A percentile compares a stretch with the other conserved stretches of the same genome.
Evolutionary conservation across 768 basidiomycete genomes (phyloP).

Genomic region (Pulveroboletus sp.): DNA sequence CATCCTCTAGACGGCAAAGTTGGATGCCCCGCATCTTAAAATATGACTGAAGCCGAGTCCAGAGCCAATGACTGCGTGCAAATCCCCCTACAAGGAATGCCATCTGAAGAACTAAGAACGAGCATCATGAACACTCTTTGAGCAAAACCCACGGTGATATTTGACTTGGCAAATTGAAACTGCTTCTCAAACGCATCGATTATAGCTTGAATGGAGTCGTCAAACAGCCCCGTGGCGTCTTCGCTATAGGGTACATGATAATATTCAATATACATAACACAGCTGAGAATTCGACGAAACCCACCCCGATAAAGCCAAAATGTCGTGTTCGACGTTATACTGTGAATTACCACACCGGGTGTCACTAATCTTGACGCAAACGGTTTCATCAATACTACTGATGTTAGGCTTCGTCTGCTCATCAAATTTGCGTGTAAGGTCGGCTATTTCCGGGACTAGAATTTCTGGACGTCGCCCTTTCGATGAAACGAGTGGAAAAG

Average conservation of each 20-base stretch:
- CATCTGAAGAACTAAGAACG: neutral
- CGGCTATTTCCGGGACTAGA: conserved; percentile 1
- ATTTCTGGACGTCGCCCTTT: conserved; percentile 39
- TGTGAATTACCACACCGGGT: neutral
- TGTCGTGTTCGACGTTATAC: conserved; percentile 4
- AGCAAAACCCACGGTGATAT: conserved; percentile 2
- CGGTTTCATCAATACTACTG: neutral
- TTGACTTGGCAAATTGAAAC: neutral
- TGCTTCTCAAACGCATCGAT: conserved; percentile 11
- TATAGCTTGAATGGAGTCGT: conserved; percentile 9
- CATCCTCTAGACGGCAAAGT: conserved; percentile 4
- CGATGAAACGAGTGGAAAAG: neutral
- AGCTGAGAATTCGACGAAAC: neutral
- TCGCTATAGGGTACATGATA: neutral
- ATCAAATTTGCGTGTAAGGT: conserved; percentile 7
- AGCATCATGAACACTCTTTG: neutral
- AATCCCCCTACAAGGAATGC: conserved; percentile 13
- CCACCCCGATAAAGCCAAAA: conserved; percentile 7
- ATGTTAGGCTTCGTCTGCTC: conserved; percentile 6
- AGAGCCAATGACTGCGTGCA: conserved; percentile 4
- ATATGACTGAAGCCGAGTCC: conserved; percentile 5
- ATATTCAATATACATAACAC: neutral
- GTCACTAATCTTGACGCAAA: neutral
- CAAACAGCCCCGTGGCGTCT: conserved; percentile 7
- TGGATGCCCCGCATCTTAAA: conserved; percentile 11